Evolutionary conservation across 768 basidiomycete species (phyloP).

Genomic region (Naganishia kalamii): DNA sequence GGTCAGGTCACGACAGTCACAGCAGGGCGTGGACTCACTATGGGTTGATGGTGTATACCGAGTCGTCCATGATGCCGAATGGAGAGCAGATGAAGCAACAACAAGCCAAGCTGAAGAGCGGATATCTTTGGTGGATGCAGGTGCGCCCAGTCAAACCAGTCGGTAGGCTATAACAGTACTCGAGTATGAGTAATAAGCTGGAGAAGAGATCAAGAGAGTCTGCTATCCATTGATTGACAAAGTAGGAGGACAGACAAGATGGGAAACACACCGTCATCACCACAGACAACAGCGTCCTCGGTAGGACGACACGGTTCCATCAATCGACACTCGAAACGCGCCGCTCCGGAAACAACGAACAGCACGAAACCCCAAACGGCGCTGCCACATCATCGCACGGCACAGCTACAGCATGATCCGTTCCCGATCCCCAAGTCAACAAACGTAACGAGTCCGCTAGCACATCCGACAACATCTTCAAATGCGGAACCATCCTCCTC

Average conservation of each 20-base stretch:
- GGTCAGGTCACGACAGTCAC: too few species aligned
- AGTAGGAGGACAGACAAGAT: background rate
- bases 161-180: background rate
- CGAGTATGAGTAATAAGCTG: background rate
- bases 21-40: background rate
- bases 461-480: background rate
- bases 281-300: background rate
- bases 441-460: background rate
- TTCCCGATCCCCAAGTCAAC: background rate
- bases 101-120: background rate
- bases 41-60: conserved; percentile 14
- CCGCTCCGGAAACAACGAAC: background rate
- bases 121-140: background rate
- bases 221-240: background rate
- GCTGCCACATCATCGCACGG: background rate
- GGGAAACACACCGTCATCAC: conserved; percentile 11
- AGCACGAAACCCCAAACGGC: background rate
- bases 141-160: background rate
- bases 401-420: conserved; percentile 4
- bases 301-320: background rate
- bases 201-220: background rate
- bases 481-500: background rate
- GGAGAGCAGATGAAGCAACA: background rate
- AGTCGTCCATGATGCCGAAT: background rate
- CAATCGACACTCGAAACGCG: background rate